Base-by-base conservation (phyloP, 371 early-diverging fungal genomes). In the Zychaea mexicana region DNA sequence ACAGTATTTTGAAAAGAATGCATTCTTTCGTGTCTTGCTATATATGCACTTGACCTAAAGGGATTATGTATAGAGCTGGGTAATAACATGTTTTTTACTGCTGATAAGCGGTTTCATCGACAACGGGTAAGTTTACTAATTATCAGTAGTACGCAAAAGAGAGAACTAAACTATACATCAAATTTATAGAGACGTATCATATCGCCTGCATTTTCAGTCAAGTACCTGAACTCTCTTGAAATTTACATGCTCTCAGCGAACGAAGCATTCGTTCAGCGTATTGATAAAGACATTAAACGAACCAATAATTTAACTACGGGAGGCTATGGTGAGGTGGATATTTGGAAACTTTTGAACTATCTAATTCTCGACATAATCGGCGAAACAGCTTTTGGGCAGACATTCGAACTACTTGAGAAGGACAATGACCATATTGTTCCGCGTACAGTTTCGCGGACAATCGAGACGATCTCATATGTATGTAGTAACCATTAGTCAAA, bases 341-440 rank as follows among this genome's bases (percentile, higher is more conserved):
- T 78, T 10, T 78, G 77, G 76, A 59, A 26, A 1, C 52, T 78
- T 8, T 46, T 73, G 31, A 73, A 80, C 26, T 62, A 71, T 42
- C 64, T 72, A 31, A 71, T 79, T 3, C 52, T 78, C 24, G 85
- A 86, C 65, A 68, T 85, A 3, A 79, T 84, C 55, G 85, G 64
- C 27, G 64, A 64, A 52, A 64, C 64, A 6, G 64, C 64, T 2
- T 64, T 86, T 64, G 82, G 85, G 1, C 62, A 71, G 28, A 61
- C 76, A 8, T 84, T 86, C 45, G 67, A 77, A 22, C 74, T 83
- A 71, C 61, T 86, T 24, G 72, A 78, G 28, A 61, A n/a, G n/a
- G n/a, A 70, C 8, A 74, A 74, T 22, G 64, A 60, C 19, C 75
- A 80, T 55, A 69, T 70, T 28, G 62, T 85, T 4, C 73, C 77